These are phyloP conservation scores for Recurvomyces mirabilis DNA, from an alignment of 495 filamentous ascomycete species.

Conservation along the genomic window DNA sequence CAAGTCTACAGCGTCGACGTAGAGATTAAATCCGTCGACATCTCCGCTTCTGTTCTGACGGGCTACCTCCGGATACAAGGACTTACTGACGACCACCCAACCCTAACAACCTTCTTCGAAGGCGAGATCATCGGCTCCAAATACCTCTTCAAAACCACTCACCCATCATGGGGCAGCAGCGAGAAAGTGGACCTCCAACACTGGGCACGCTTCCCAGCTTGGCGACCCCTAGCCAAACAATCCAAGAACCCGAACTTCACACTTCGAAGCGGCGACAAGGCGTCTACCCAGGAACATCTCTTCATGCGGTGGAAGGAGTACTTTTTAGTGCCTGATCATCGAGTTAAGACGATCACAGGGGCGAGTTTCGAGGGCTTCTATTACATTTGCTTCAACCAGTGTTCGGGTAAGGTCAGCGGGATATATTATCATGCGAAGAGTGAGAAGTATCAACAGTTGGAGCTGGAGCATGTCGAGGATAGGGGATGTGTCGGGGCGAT, in stretches of 20 bases:
- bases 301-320: constrained; percentile 99
- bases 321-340: constrained; percentile 92
- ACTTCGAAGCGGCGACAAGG: too few relatives aligned
- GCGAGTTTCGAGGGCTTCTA: constrained; percentile 99
- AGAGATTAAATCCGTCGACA: constrained; percentile 92
- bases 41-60: constrained; percentile 88
- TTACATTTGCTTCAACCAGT: constrained; percentile 97
- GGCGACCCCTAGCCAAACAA: constrained; percentile 65
- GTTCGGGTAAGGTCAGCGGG: constrained; percentile 69
- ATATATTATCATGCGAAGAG: constrained; percentile 98
- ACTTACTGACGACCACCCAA: constrained; percentile 88
- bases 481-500: constrained; percentile 75
- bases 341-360: constrained; percentile 75
- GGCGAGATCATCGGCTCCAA: constrained; percentile 96
- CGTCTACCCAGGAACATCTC: constrained; percentile 71
- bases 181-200: constrained; percentile 90
- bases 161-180: constrained; percentile 81
- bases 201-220: constrained; percentile 83
- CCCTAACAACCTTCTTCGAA: constrained; percentile 94
- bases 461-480: constrained; percentile 77
- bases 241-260: constrained; percentile 62
- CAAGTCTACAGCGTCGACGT: constrained; percentile 93
- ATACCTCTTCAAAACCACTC: constrained; percentile 82
- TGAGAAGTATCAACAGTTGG: constrained; percentile 90
- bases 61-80: constrained; percentile 96